These are phyloP conservation scores for Diversispora eburnea DNA, from an alignment of 192 early-diverging fungal genomes.

Conservation along the genomic window DNA sequence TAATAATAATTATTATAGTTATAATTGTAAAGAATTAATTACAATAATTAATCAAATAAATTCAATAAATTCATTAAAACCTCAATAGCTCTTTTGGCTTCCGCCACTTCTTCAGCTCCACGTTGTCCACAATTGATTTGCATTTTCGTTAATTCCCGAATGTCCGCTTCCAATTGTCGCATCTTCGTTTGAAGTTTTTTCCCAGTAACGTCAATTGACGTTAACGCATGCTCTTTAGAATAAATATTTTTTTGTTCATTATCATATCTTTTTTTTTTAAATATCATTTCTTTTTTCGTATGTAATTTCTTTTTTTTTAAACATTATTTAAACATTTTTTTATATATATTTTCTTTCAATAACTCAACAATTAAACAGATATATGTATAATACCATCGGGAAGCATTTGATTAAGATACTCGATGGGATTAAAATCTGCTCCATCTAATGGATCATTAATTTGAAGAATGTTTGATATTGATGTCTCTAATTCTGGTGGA, in stretches of 20 bases:
- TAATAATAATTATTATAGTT: neutral
- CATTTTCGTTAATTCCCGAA: conserved; percentile 64
- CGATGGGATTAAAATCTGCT: conserved; percentile 65
- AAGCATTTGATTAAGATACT: conserved; percentile 80
- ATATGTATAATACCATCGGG: conserved; percentile 54
- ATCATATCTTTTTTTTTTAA: too few relatives aligned
- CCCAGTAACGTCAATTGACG: conserved; percentile 61
- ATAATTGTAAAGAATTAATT: too few relatives aligned
- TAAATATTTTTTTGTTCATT: too few relatives aligned
- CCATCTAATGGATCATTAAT: conserved; percentile 63
- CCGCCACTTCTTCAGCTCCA: conserved; percentile 61
- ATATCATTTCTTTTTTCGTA: too few relatives aligned
- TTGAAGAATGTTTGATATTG: conserved; percentile 52
- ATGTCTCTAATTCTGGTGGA: conserved; percentile 54
- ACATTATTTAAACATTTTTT: neutral
- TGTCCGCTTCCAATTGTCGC: conserved; percentile 56
- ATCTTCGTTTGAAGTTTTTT: conserved; percentile 60
- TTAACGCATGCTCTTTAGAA: conserved; percentile 44
- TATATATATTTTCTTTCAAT: neutral
- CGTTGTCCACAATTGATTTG: conserved; percentile 63
- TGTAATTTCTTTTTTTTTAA: conserved; percentile 39
- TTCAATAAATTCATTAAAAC: conserved; percentile 34
- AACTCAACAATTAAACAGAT: neutral
- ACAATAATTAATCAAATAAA: neutral
- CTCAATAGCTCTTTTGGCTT: conserved; percentile 71